Conservation (phyloP, 2,329 filamentous ascomycete species). For the Helicocarpus griseus region DNA sequence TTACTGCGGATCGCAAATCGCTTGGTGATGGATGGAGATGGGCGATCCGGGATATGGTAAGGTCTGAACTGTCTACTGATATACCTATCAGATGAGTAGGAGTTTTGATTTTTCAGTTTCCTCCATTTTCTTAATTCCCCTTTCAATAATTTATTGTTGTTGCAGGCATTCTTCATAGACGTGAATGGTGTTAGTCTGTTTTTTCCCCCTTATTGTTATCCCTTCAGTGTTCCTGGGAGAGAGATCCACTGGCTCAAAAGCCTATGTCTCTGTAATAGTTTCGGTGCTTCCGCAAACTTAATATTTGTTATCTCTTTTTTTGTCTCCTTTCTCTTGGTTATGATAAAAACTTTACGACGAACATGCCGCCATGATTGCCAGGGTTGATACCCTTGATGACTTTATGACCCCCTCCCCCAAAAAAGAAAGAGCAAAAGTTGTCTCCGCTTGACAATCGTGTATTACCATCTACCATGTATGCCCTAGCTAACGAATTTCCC, state of each 20-base stretch:
- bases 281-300: not conserved
- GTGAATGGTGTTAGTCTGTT: not conserved
- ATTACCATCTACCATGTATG: not conserved
- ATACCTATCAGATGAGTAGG: not conserved
- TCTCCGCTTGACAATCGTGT: not conserved
- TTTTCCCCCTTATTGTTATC: not conserved
- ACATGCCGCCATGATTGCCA: conserved; percentile 4
- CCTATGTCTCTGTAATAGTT: not conserved
- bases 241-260: no score
- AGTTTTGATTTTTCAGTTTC: not conserved
- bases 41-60: conserved; percentile 50
- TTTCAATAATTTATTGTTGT: not conserved
- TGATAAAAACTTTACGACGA: conserved; percentile 1
- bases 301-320: not conserved
- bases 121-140: not conserved
- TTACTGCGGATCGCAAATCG: conserved; percentile 45
- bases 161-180: not conserved
- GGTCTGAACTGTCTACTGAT: conserved; percentile 12
- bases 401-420: not conserved
- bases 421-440: not conserved
- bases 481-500: not conserved
- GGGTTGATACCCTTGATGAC: conserved; percentile 3
- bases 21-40: conserved; percentile 60
- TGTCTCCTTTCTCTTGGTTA: not conserved
- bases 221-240: not conserved